Percentiles rank a stretch among this genome's conserved stretches.
These are phyloP conservation scores for Stagonosporopsis vannaccii DNA, from an alignment of 2,329 filamentous ascomycete species.

Conservation along the genomic window DNA sequence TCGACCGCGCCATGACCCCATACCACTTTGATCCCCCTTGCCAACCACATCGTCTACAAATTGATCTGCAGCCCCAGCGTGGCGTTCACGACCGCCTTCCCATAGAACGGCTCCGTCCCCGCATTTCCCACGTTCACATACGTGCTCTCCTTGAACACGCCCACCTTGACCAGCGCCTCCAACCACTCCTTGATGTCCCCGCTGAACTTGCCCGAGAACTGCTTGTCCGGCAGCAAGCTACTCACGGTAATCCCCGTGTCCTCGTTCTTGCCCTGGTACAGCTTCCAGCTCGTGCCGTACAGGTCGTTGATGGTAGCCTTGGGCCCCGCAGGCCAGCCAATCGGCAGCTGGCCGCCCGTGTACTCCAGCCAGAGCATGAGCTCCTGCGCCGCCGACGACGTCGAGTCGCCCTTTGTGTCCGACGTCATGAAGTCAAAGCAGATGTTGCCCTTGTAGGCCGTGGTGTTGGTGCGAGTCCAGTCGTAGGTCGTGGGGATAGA, in stretches of 20 bases:
- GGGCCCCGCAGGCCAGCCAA: constrained; percentile 47
- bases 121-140: constrained; percentile 57
- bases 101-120: constrained; percentile 38
- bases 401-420: constrained; percentile 53
- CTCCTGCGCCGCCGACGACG: constrained; percentile 50
- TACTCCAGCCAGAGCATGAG: constrained; percentile 57
- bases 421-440: constrained; percentile 57
- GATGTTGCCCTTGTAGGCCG: constrained; percentile 55
- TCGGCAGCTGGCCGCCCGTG: constrained; percentile 55
- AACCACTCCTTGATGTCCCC: constrained; percentile 56
- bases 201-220: constrained; percentile 49
- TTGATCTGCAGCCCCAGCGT: constrained; percentile 32
- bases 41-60: constrained; percentile 3
- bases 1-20: too few species aligned
- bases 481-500: constrained; percentile 52
- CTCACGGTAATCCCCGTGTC: constrained; percentile 55
- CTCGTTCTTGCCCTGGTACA: constrained; percentile 54
- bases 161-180: constrained; percentile 47
- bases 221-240: constrained; percentile 48
- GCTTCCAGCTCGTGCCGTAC: constrained; percentile 51
- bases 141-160: constrained; percentile 46
- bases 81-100: constrained; percentile 29
- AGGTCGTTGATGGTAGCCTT: constrained; percentile 29
- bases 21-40: background rate
- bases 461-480: constrained; percentile 52